Evolutionary conservation across 495 filamentous ascomycete species (phyloP).

Genomic region (Cudoniella acicularis): DNA sequence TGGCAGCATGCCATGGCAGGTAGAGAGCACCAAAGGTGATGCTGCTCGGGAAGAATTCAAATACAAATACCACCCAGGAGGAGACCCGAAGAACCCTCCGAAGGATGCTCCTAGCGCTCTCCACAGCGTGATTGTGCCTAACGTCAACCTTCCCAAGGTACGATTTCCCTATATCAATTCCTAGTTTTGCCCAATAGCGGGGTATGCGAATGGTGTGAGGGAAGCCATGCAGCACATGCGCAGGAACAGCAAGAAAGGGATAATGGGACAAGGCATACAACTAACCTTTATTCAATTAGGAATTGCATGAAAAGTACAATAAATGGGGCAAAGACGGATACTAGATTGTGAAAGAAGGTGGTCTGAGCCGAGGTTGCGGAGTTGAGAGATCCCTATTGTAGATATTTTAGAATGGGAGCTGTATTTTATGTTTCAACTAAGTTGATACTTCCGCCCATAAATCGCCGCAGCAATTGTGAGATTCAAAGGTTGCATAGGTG

Average conservation of each 20-base stretch:
- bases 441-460: not conserved
- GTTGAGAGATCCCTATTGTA: constrained; percentile 13
- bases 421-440: not conserved
- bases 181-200: not conserved
- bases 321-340: constrained; percentile 94
- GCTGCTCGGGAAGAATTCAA: constrained; percentile 58
- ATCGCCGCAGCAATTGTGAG: too few relatives aligned
- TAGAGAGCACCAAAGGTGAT: constrained; percentile 46
- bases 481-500: too few relatives aligned
- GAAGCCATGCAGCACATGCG: too few relatives aligned
- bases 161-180: constrained; percentile 1
- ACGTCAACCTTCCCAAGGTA: constrained; percentile 91
- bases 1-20: constrained; percentile 87
- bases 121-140: constrained; percentile 88
- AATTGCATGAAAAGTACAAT: constrained; percentile 92
- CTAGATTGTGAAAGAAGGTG: constrained; percentile 20
- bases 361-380: not conserved
- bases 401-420: constrained; percentile 5
- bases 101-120: constrained; percentile 91
- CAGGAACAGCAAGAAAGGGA: too few relatives aligned
- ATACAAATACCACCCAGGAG: constrained; percentile 78
- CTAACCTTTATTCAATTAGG: constrained; percentile 44
- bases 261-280: constrained; percentile 6
- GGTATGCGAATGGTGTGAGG: too few relatives aligned
- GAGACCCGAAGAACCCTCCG: constrained; percentile 67